These are phyloP conservation scores for Melampsora larici-populina DNA, from an alignment of 1,284 basidiomycete genomes.

Conservation along the genomic window DNA sequence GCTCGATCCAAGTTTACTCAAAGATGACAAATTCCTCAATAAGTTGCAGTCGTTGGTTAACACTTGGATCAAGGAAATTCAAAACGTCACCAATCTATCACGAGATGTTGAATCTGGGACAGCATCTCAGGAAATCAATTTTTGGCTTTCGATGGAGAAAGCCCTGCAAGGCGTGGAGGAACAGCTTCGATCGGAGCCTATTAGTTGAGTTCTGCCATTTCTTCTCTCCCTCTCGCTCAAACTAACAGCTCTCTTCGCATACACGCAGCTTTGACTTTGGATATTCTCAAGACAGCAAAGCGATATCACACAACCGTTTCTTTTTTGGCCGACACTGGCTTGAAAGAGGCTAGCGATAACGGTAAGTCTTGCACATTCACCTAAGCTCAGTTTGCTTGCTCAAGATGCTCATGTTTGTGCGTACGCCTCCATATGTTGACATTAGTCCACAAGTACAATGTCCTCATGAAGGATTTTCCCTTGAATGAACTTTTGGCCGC, in stretches of 20 bases:
- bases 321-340: constrained; percentile 93
- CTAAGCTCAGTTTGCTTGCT: background rate
- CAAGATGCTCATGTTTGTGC: background rate
- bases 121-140: constrained; percentile 97
- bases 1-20: constrained; percentile 69
- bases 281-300: constrained; percentile 90
- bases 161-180: constrained; percentile 88
- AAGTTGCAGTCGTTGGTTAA: constrained; percentile 91
- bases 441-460: constrained; percentile 90
- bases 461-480: constrained; percentile 98
- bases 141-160: constrained; percentile 91
- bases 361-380: constrained; percentile 58
- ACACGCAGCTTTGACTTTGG: constrained; percentile 72
- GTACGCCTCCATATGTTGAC: background rate
- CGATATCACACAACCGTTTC: constrained; percentile 95
- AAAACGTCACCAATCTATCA: constrained; percentile 84
- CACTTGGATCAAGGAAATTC: constrained; percentile 96
- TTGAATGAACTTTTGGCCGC: constrained; percentile 92
- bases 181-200: constrained; percentile 86
- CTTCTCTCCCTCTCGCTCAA: background rate
- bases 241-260: background rate
- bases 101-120: constrained; percentile 93
- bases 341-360: constrained; percentile 84
- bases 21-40: constrained; percentile 89
- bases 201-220: constrained; percentile 56